A percentile compares a stretch with the other conserved stretches of the same genome.
Evolutionary conservation across 345 rosid genomes (phyloP).

Genomic region (Syzygium grande): DNA sequence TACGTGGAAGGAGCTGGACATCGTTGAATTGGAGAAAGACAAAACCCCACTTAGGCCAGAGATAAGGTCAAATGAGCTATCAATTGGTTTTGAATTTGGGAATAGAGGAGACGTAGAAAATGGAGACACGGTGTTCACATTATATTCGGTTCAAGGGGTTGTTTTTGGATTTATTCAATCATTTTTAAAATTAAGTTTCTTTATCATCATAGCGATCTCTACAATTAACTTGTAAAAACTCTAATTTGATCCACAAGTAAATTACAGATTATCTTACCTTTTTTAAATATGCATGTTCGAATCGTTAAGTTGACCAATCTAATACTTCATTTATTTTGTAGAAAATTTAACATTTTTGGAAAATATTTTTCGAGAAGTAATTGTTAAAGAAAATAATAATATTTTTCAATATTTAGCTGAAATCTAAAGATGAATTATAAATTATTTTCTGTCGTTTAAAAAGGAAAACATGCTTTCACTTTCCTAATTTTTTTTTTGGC

Average conservation of each 20-base stretch:
- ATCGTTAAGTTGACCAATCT: no score
- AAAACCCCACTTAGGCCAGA: background rate
- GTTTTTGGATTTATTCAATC: background rate
- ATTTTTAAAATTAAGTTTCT: background rate
- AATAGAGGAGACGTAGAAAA: background rate
- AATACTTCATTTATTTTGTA: background rate
- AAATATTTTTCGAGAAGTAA: background rate
- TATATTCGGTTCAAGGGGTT: background rate
- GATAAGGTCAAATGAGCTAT: background rate
- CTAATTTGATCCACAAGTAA: background rate
- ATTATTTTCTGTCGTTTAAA: background rate
- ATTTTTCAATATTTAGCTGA: background rate
- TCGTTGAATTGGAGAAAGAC: background rate
- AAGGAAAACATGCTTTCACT: background rate
- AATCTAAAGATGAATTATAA: background rate
- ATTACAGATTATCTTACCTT: background rate
- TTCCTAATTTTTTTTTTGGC: background rate
- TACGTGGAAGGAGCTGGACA: background rate
- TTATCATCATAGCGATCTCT: background rate
- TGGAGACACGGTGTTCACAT: background rate
- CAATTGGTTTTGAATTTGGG: background rate
- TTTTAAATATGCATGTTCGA: background rate
- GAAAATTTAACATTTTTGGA: background rate
- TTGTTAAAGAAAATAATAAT: background rate
- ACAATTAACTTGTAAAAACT: background rate